phyloP scores from a whole-genome alignment of 305 asterid species.

The Nicotiana rustica region DNA sequence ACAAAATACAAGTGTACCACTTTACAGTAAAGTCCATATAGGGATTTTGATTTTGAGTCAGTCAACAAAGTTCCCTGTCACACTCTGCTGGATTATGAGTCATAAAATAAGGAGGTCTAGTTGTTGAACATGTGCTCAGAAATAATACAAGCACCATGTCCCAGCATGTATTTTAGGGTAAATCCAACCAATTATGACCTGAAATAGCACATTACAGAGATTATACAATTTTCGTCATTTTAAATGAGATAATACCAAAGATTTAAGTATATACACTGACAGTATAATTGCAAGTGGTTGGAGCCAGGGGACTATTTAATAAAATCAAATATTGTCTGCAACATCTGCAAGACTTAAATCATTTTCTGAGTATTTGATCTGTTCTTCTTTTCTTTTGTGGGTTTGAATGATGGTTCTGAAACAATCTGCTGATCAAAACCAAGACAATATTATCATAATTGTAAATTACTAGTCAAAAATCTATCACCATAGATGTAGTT shows the following conservation, averaged over 20 bases:
- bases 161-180: no score
- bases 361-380: background rate
- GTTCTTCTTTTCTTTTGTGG: background rate
- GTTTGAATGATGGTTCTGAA: background rate
- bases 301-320: background rate
- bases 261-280: background rate
- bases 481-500: background rate
- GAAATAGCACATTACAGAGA: background rate
- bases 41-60: conserved; percentile 16
- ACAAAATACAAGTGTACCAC: conserved; percentile 3
- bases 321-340: background rate
- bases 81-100: conserved; percentile 1
- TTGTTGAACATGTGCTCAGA: conserved; percentile 27
- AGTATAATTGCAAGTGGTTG: background rate
- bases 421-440: background rate
- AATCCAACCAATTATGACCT: background rate
- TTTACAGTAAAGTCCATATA: conserved; percentile 2
- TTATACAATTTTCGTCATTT: background rate
- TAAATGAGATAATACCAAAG: background rate
- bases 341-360: background rate
- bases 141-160: background rate
- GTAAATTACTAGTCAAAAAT: background rate
- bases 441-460: conserved; percentile 11
- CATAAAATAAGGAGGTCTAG: background rate
- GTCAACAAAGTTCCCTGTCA: background rate